Evolutionary conservation across 106 monocot genomes (phyloP), one percentile per base, ranked within the genome.

Genomic region (Dendrobium officinale): DNA sequence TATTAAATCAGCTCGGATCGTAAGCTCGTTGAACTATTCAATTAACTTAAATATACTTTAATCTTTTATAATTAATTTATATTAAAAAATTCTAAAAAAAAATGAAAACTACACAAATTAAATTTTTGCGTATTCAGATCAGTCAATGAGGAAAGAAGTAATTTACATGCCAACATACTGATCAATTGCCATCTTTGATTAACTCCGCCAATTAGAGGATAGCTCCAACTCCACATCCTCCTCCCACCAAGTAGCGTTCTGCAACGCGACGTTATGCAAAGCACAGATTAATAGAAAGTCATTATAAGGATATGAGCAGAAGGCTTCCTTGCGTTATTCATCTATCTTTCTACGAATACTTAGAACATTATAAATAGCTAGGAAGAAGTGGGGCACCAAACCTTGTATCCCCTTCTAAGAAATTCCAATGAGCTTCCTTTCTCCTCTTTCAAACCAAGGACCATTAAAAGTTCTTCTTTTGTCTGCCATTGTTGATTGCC

Each of bases 241-340:
- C 82, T 99, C 98, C 98, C 98, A 99, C 98, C 98, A 99, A n/a
- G 98, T 99, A n/a, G 95, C 88, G 81, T 90, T 99, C 98, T 99
- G 87, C 80, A 86, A 55, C 44, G 15, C 10, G 11, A 22, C 4
- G 56, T 26, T 2, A 51, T 41, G 64, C 3, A 72, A 59, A 41
- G 43, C 9, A 67, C 16, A 19, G 10, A 75, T 7, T 16, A 22
- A 73, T 45, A 81, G 9, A 6, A 51, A 27, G 37, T 59, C 61
- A 41, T 13, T 51, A 51, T 51, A 51, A 15, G 16, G 13, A 51
- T 16, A 51, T 15, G 15, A 51, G 13, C 3, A 15, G 3, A 51
- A 13, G 51, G 51, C 51, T 51, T 51, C 13, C 51, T 51, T 13
- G 51, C 8, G 13, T 51, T 11, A 51, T 51, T 51, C 51, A 16